Evolutionary conservation across 2,329 filamentous ascomycete species (phyloP), one percentile per base, ranked within the genome.

Genomic region (Penicillium thymicola): DNA sequence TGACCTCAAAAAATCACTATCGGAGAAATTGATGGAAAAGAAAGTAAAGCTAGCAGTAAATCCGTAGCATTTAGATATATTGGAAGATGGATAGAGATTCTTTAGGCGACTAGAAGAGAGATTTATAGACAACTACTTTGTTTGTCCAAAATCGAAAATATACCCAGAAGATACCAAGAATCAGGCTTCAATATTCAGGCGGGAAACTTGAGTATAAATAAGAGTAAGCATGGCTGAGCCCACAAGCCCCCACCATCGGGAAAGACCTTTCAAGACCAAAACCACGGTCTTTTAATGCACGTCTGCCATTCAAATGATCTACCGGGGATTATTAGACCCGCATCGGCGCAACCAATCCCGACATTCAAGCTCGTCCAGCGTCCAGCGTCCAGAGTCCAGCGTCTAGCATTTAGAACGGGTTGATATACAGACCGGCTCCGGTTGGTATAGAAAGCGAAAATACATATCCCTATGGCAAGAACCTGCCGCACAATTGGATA

Each of bases 291-390:
- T 36, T 46, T 11, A 36, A 25, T 46, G 30, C 44, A 46, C 5
- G 8, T n/a, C 30, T n/a, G 13, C 18, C 14, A 25, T 21, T 18
- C 36, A 38, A 25, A 13, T 25, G 25, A 34, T 36, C 30, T 36
- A 41, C 32, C 13, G 37, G 42, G 27, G 36, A 30, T 27, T 27
- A 43, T 48, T 27, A 52, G 54, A 52, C 54, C 54, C 54, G 42
- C 54, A 55, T 36, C 25, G 23, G 50, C 30, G 16, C 9, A 37
- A 46, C 49, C 48, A 63, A 58, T 55, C 40, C 52, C 55, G 50
- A 54, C 8, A 37, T 18, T 38, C 37, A 32, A 32, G 8, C 18
- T n/a, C 21, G 14, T 43, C 3, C 21, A 16, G 27, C 28, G 4
- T 45, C 4, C 13, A 46, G 4, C 13, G 13, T 23, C 9, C 21